phyloP scores from a whole-genome alignment of 176 grass and related monocot genomes.

The Hordeum vulgare region MorexV3_pseudomolecules_assembly NC_058524.1:23919980-23920479 shows the following conservation, averaged over 20 bases:
- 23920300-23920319: not conserved
- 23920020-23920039: not conserved
- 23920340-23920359: not conserved
- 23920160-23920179: constrained; percentile 95
- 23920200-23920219: constrained; percentile 35
- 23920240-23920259: not conserved
- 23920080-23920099: constrained; percentile 44
- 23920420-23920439: not conserved
- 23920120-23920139: constrained; percentile 86
- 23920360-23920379: not conserved
- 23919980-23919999: constrained; percentile 70
- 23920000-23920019: not conserved
- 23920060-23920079: constrained; percentile 32
- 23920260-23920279: not conserved
- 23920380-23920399: not conserved
- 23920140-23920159: constrained; percentile 90
- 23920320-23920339: not conserved
- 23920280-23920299: not conserved
- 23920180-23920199: constrained; percentile 83
- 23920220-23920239: not conserved
- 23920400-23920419: not conserved
- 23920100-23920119: constrained; percentile 71
- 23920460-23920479: not conserved
- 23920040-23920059: not conserved
- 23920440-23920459: not conserved